Base-by-base conservation (phyloP, 257 asterid species). In the Hygrophila difformis region DNA sequence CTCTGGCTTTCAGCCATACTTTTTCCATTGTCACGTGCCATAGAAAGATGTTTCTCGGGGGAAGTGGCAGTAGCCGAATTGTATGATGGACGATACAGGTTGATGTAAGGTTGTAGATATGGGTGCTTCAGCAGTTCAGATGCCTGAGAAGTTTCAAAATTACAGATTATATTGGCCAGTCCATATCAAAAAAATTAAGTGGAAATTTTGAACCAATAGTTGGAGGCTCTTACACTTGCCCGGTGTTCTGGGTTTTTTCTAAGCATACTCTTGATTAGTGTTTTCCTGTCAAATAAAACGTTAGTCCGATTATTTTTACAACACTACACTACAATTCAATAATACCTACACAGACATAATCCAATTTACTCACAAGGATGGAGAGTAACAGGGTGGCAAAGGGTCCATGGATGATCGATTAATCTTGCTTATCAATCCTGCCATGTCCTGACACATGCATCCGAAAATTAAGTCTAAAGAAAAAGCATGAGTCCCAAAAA, bases 191-290 rank as follows among this genome's bases (percentile, higher is more conserved):
- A 44, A 55, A 19, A 37, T 26, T 41, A 34, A 34, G 21, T 10
- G 38, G 4, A 42, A 20, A 55, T 43, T 41, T 57, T 13, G 39
- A 53, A 50, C 40, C n/a, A 28, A 57, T 50, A 36, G 58, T 9
- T 14, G 19, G 29, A 24, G 65, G 59, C 57, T 69, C 81, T 81
- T 83, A 86, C 99, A 49, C 66, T 86, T 40, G 94, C 81, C 40
- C 97, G 93, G 59, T 91, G 95, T 65, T 86, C 99, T 0, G 99
- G 99, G 67, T 79, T 91, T 77, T 91, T 91, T 57, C 99, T 71
- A 41, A 91, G 89, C 99, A 91, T 91, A 68, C 93, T 79, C 74
- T 79, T 86, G 82, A 91, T 86, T 20, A 91, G 73, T 10, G 78
- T 37, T 76, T 86, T 91, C 83, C 99, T 91, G 87, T 53, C 24